phyloP scores from a whole-genome alignment of 805 yeast species.

The Suhomyces canberraensis region DNA sequence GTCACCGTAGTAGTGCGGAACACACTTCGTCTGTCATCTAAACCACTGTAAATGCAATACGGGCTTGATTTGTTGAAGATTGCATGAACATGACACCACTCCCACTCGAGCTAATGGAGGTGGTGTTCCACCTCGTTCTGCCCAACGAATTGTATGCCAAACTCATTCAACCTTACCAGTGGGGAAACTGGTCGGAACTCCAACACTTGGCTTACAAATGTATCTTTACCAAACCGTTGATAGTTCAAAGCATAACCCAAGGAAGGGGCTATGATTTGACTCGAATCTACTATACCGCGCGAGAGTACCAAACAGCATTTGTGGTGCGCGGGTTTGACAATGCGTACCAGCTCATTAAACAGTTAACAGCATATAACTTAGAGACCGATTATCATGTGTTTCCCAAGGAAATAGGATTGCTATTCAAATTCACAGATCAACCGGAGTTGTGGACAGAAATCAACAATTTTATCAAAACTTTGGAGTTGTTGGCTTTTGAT shows the following conservation, averaged over 20 bases:
- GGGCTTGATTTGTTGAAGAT: no score
- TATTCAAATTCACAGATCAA: constrained; percentile 3
- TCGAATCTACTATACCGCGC: constrained; percentile 6
- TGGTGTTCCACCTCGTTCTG: constrained; percentile 6
- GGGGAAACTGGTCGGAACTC: constrained; percentile 4
- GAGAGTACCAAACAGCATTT: constrained; percentile 4
- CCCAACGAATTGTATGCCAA: constrained; percentile 9
- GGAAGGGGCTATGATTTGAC: constrained; percentile 1
- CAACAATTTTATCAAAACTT: constrained; percentile 9
- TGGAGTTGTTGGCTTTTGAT: constrained; percentile 15
- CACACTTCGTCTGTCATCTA: no score
- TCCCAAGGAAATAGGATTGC: constrained; percentile 5
- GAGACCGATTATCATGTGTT: constrained; percentile 3
- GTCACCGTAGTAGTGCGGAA: no score
- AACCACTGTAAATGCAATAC: no score
- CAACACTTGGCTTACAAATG: constrained; percentile 8
- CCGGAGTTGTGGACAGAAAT: constrained; percentile 5
- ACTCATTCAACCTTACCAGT: constrained; percentile 7
- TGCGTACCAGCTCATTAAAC: constrained; percentile 9
- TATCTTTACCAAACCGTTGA: constrained; percentile 5
- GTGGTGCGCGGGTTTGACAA: constrained; percentile 8
- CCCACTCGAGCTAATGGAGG: constrained; percentile 10
- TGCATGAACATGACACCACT: no score
- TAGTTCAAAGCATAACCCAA: constrained; percentile 1
- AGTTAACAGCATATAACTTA: constrained; percentile 7